These are phyloP conservation scores for Geranium brycei DNA, from an alignment of 345 rosid species.

Conservation along the genomic window DNA sequence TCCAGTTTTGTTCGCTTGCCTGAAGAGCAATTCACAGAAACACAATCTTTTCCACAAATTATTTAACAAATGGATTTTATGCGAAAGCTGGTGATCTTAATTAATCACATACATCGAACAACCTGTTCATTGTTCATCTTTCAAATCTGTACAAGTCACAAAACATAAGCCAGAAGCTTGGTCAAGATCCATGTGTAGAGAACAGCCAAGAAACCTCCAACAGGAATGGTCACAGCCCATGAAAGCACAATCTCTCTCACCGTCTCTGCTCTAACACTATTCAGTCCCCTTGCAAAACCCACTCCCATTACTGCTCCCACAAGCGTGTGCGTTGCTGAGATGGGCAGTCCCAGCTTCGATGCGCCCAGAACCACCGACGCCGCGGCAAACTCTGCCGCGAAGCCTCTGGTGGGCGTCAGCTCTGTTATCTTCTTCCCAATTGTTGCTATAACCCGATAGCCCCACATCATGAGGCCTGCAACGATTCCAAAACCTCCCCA, in stretches of 20 bases:
- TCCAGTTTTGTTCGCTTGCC: no score
- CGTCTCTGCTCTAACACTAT: conserved; percentile 70
- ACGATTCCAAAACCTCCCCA: conserved; percentile 97
- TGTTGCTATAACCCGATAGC: conserved; percentile 83
- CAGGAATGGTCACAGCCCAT: conserved; percentile 87
- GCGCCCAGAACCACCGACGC: conserved; percentile 83
- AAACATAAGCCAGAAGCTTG: conserved; percentile 46
- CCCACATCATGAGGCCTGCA: conserved; percentile 84
- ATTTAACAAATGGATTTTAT: not conserved
- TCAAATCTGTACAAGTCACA: conserved; percentile 22
- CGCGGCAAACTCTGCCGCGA: conserved; percentile 87
- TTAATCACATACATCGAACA: conserved; percentile 15
- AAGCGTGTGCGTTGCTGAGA: conserved; percentile 87
- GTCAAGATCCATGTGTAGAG: conserved; percentile 75
- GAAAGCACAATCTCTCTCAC: conserved; percentile 76
- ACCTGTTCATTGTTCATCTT: conserved; percentile 11
- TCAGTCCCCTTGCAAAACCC: conserved; percentile 80
- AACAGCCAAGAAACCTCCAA: conserved; percentile 58
- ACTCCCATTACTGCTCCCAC: conserved; percentile 99
- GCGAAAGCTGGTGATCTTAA: conserved; percentile 9
- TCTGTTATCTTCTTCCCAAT: conserved; percentile 90
- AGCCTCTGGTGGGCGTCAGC: conserved; percentile 84
- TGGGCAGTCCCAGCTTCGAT: conserved; percentile 73
- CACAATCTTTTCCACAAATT: not conserved
- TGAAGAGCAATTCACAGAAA: not conserved